Evolutionary conservation across 208 protist species (phyloP), one percentile per base, ranked within the genome.

Genomic region (Leptomonas pyrrhocoris): DNA sequence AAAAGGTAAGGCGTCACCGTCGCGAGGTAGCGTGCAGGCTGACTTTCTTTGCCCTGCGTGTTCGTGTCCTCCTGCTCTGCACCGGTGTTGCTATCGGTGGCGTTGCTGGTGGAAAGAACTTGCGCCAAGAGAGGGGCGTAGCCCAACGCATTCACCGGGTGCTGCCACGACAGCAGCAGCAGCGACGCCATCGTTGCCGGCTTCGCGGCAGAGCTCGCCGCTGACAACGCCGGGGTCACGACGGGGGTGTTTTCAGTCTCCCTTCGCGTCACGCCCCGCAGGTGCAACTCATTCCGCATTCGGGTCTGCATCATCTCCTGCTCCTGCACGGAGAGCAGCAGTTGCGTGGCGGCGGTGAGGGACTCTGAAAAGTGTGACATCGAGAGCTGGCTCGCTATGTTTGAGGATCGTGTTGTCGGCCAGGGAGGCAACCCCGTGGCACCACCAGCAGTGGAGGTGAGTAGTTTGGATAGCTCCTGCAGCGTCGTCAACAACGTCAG

Each of bases 161-260:
- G 79, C 42, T 63, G 70, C 25, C 80, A 74, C 12, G 72, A 73
- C 38, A 90, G 56, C 36, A 90, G 56, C 36, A 90, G 54, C 42
- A 79, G 54, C 19, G 68, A 30, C 12, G 28, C 48, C 46, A 31
- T 51, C 42, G 51, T 42, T 1, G 28, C 21, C 19, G 23, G 6
- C 28, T 0, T 4, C 36, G 21, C 23, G 2, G 38, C 38, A 0
- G 34, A 2, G 38, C 13, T 11, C 23, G 21, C 21, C 21, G 38
- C 38, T 18, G 54, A 68, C 11, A 30, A 19, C 34, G 68, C 25
- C 19, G 72, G 19, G 27, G 58, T 15, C 21, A 63, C 30, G 15
- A 63, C 30, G 15, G 48, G 34, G 1, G 43, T 18, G 36, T 27
- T 45, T 25, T 69, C 38, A 62, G 19, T n/a, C 15, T 50, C 38